Base-by-base conservation (phyloP, 2,329 filamentous ascomycete genomes). In the Eutypa lata region DNA sequence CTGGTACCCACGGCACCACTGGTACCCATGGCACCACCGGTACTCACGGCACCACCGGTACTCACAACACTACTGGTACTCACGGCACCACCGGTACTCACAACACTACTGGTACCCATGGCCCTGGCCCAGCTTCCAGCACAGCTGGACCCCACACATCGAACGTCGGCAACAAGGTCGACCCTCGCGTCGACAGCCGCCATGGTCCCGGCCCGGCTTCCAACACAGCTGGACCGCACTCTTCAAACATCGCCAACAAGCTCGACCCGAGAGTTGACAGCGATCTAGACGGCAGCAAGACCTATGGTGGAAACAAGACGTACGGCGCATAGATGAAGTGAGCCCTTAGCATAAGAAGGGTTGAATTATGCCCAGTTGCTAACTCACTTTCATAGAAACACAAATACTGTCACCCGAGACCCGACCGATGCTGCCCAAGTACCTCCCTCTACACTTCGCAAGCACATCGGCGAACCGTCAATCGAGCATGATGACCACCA, bases 371-470 rank as follows among this genome's bases (percentile, higher is more conserved):
- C 22, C 37, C 13, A 6, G n/a, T 19, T 45, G n/a, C 43, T 33
- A 16, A 31, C 6, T n/a, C n/a, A n/a, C n/a, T n/a, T n/a, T n/a
- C n/a, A n/a, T n/a, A n/a, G n/a, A n/a, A n/a, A n/a, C 55, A 58
- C 56, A 51, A 55, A 22, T 24, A 52, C 43, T 53, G 47, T 53
- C 6, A 49, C 51, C 38, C 51, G 69, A 55, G 80, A 83, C 46
- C 80, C 80, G 3, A 78, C 73, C 18, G 81, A 84, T 56, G 80
- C 81, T 1, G 70, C 81, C 0, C 80, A 84, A 61, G 80, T 83
- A 0, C 80, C 81, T 1, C 81, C 81, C 5, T 83, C 80, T 2
- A 74, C 79, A 0, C 45, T 84, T 54, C 69, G 70, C 47, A 68
- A 76, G 60, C 72, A 76, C 45, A 55, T 81, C 37, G 80, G 79